These are phyloP conservation scores for Amyloporia xantha DNA, from an alignment of 768 basidiomycete genomes.

Conservation along the genomic window DNA sequence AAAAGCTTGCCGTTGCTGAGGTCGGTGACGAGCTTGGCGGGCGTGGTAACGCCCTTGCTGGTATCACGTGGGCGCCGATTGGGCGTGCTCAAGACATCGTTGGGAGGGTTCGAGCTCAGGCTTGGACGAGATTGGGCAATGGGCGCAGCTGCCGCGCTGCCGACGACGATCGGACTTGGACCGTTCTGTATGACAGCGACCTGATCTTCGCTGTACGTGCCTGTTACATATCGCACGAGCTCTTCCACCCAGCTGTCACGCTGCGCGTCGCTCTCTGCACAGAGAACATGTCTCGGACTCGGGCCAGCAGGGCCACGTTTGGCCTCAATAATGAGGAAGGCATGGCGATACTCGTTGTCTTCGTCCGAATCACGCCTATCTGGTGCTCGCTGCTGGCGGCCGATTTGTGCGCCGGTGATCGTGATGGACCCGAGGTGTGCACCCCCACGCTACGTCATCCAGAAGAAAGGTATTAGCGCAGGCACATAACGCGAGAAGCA, in stretches of 20 bases:
- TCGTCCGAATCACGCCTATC: conserved; percentile 55
- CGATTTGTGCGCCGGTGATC: conserved; percentile 93
- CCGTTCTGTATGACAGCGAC: conserved; percentile 27
- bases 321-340: conserved; percentile 93
- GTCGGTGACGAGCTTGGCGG: conserved; percentile 52
- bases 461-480: conserved; percentile 9
- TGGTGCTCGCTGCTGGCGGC: conserved; percentile 75
- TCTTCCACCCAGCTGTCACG: conserved; percentile 94
- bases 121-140: conserved; percentile 57
- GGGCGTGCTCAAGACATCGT: conserved; percentile 27
- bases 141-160: conserved; percentile 18
- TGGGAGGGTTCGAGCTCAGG: conserved; percentile 40
- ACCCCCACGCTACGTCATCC: conserved; percentile 68
- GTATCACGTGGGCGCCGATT: conserved; percentile 48
- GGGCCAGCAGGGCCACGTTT: conserved; percentile 65
- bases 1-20: conserved; percentile 53
- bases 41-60: conserved; percentile 43
- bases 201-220: conserved; percentile 70
- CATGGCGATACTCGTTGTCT: conserved; percentile 93
- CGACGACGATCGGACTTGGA: conserved; percentile 11
- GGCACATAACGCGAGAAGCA: conserved; percentile 3
- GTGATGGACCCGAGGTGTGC: conserved; percentile 84
- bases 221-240: conserved; percentile 82
- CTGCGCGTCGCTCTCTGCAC: conserved; percentile 92
- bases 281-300: conserved; percentile 83